Evolutionary conservation across 2,329 filamentous ascomycete species (phyloP).

Genomic region (Aspergillus transmontanensis): DNA sequence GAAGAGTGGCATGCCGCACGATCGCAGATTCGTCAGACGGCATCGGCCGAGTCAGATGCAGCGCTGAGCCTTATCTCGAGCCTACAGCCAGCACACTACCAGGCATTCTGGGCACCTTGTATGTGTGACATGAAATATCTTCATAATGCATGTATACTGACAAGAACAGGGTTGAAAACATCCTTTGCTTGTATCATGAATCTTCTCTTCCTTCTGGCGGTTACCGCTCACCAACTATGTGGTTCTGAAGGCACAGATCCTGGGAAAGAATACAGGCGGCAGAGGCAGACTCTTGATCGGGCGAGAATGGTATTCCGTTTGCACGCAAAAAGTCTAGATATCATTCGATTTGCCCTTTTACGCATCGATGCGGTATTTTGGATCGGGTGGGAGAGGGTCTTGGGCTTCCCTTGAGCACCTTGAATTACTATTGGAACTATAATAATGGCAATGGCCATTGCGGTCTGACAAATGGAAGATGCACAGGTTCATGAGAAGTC

Average conservation of each 20-base stretch:
- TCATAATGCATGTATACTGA: not conserved
- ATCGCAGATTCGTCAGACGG: not conserved
- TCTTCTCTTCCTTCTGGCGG: not conserved
- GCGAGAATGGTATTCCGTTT: not conserved
- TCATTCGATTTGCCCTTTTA: constrained; percentile 3
- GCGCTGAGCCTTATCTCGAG: not conserved
- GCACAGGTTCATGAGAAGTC: no score
- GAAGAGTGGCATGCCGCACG: not conserved
- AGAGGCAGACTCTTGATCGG: not conserved
- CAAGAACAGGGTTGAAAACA: constrained; percentile 3
- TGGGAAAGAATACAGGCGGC: not conserved
- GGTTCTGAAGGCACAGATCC: not conserved
- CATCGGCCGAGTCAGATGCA: not conserved
- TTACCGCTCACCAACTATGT: not conserved
- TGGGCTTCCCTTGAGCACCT: not conserved
- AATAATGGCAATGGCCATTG: not conserved
- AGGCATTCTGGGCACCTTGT: constrained; percentile 7
- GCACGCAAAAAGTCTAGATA: constrained; percentile 6
- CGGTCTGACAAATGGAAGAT: no score
- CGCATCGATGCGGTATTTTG: constrained; percentile 8
- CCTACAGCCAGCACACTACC: not conserved
- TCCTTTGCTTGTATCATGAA: constrained; percentile 1
- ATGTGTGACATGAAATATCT: not conserved
- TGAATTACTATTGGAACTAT: not conserved
- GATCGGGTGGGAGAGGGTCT: constrained; percentile 7